These are phyloP conservation scores for Polyplosphaeria fusca DNA, from an alignment of 495 filamentous ascomycete genomes.

Conservation along the genomic window DNA sequence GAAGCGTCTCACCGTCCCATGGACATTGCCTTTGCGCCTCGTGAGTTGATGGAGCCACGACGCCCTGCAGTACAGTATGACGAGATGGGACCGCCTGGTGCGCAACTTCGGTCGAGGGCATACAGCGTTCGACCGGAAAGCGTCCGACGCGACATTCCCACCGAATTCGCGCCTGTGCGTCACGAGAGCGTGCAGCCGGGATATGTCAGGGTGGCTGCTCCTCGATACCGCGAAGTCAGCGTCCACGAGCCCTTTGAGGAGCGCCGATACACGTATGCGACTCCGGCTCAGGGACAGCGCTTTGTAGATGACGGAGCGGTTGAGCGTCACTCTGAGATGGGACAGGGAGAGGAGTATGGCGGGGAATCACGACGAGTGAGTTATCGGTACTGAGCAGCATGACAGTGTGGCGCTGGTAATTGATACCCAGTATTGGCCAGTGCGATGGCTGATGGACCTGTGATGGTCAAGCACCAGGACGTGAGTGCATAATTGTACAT, in stretches of 20 bases:
- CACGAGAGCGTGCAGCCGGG: slow-evolving; percentile 33
- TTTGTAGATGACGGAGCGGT: slow-evolving; percentile 28
- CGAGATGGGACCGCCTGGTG: slow-evolving; percentile 33
- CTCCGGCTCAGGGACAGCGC: slow-evolving; percentile 16
- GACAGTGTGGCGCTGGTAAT: no score
- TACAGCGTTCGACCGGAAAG: slow-evolving; percentile 37
- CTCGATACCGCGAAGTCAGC: slow-evolving; percentile 33
- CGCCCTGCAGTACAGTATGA: slow-evolving; percentile 31
- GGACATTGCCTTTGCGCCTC: slow-evolving; percentile 37
- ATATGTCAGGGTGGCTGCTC: slow-evolving; percentile 17
- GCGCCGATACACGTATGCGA: slow-evolving; percentile 19
- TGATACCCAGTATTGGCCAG: no score
- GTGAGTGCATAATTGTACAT: no score
- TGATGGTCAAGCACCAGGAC: no score
- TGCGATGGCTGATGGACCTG: no score
- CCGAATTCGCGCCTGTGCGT: slow-evolving; percentile 23
- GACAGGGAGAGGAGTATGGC: slow-evolving; percentile 11
- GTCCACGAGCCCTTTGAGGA: slow-evolving; percentile 26
- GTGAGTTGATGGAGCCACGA: slow-evolving; percentile 21
- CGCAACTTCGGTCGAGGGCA: slow-evolving; percentile 22
- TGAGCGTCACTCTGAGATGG: slow-evolving; percentile 21
- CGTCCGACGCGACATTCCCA: slow-evolving; percentile 24
- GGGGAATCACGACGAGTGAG: slow-evolving; percentile 25
- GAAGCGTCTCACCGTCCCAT: slow-evolving; percentile 49
- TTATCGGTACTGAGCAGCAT: slow-evolving; percentile 22